phyloP scores from a whole-genome alignment of 73 alveolate genomes.

The Paramecium octaurelia region DNA sequence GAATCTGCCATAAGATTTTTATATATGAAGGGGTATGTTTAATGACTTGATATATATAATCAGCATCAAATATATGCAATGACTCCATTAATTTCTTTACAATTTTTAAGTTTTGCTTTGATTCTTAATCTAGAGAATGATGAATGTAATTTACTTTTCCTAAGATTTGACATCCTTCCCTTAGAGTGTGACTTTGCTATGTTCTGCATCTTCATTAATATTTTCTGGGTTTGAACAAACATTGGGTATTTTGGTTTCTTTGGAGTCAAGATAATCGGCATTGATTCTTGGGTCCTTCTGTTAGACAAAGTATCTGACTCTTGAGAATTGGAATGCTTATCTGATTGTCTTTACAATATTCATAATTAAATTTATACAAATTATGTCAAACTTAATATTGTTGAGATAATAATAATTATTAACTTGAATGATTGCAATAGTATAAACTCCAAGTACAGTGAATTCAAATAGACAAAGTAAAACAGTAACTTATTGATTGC shows the following conservation, averaged over 20 bases:
- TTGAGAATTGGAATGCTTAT: background rate
- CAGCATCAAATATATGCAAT: slow-evolving; percentile 20
- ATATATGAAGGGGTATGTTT: background rate
- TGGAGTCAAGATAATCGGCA: background rate
- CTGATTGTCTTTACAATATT: background rate
- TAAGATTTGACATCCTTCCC: background rate
- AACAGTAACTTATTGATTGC: background rate
- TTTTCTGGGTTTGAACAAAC: background rate
- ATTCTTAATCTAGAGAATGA: background rate
- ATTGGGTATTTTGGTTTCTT: background rate
- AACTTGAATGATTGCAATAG: slow-evolving; percentile 19
- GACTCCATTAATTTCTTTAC: slow-evolving; percentile 1
- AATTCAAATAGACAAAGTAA: background rate
- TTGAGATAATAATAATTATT: background rate
- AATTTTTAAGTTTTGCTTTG: background rate
- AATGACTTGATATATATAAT: background rate
- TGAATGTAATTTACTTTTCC: background rate
- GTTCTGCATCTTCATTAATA: background rate
- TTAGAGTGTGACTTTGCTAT: background rate
- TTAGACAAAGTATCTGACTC: background rate
- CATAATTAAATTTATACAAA: background rate
- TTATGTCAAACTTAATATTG: background rate
- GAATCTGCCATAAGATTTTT: background rate
- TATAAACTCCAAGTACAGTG: slow-evolving; percentile 2
- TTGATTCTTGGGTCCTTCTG: background rate